phyloP scores from a whole-genome alignment of 805 yeast species.

The Ogataea parapolymorpha region DNA sequence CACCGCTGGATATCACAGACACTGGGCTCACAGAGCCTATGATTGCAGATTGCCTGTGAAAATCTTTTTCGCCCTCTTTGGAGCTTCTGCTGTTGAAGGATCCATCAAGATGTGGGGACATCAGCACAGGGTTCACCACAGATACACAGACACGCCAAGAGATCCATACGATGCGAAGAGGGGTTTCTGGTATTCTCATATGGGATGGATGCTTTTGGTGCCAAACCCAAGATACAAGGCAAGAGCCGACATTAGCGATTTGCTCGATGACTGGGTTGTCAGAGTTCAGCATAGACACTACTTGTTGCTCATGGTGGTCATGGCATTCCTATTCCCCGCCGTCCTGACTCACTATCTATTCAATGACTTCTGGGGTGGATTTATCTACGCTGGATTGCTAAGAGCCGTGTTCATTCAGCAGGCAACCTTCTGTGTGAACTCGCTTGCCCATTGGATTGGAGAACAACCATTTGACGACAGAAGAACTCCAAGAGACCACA shows the following conservation, averaged over 20 bases:
- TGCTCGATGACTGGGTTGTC: conserved; percentile 75
- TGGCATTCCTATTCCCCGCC: conserved; percentile 63
- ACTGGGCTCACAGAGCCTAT: conserved; percentile 75
- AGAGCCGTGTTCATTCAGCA: conserved; percentile 73
- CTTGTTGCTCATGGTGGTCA: conserved; percentile 53
- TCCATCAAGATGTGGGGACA: conserved; percentile 90
- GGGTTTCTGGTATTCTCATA: conserved; percentile 81
- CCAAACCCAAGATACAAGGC: conserved; percentile 83
- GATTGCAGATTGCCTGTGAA: conserved; percentile 59
- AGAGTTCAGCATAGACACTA: conserved; percentile 81
- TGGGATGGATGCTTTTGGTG: conserved; percentile 81
- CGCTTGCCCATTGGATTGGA: conserved; percentile 85
- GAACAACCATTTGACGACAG: conserved; percentile 82
- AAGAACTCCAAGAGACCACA: conserved; percentile 84
- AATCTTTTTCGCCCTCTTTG: conserved; percentile 68
- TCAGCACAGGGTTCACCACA: conserved; percentile 79
- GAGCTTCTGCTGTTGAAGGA: conserved; percentile 82
- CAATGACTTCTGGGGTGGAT: conserved; percentile 68
- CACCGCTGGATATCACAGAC: conserved; percentile 82
- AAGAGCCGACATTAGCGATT: conserved; percentile 76
- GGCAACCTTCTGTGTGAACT: conserved; percentile 83
- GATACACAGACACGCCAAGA: conserved; percentile 79
- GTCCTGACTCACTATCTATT: conserved; percentile 52
- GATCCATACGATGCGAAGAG: conserved; percentile 85
- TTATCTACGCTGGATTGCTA: conserved; percentile 70